Evolutionary conservation across 1,284 basidiomycete genomes (phyloP).

Genomic region (Ceratobasidium sp.): DNA sequence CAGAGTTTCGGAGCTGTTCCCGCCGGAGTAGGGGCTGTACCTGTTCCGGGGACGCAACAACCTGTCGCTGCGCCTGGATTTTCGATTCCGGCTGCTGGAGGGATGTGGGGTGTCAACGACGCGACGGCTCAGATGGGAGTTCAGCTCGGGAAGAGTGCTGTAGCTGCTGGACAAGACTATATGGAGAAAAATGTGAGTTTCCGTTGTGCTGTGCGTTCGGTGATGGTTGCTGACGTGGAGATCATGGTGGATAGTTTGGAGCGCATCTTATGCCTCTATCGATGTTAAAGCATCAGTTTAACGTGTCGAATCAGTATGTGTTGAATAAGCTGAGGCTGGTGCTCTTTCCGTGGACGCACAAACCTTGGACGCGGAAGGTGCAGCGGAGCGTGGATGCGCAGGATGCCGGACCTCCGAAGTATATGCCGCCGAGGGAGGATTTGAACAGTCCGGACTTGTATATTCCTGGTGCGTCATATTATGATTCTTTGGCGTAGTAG

Average conservation of each 20-base stretch:
- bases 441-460: conserved; percentile 97
- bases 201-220: background rate
- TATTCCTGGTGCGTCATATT: conserved; percentile 84
- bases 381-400: conserved; percentile 71
- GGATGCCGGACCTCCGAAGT: conserved; percentile 69
- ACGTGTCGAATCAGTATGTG: conserved; percentile 97
- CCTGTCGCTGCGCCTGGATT: conserved; percentile 47
- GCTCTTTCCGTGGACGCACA: conserved; percentile 97
- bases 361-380: conserved; percentile 80
- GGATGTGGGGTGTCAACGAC: conserved; percentile 86
- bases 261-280: conserved; percentile 79
- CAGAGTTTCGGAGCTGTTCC: conserved; percentile 46
- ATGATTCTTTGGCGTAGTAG: too few relatives aligned
- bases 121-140: conserved; percentile 97
- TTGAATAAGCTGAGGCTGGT: conserved; percentile 90
- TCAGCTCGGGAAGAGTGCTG: conserved; percentile 93
- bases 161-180: conserved; percentile 95
- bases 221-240: conserved; percentile 5
- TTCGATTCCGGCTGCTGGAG: conserved; percentile 66
- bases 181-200: conserved; percentile 90
- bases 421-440: conserved; percentile 91
- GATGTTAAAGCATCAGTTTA: conserved; percentile 93
- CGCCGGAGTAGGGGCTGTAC: conserved; percentile 45
- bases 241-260: conserved; percentile 73
- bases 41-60: conserved; percentile 34